Base-by-base conservation (phyloP, 805 yeast species). In the Metschnikowia orientalis region DNA sequence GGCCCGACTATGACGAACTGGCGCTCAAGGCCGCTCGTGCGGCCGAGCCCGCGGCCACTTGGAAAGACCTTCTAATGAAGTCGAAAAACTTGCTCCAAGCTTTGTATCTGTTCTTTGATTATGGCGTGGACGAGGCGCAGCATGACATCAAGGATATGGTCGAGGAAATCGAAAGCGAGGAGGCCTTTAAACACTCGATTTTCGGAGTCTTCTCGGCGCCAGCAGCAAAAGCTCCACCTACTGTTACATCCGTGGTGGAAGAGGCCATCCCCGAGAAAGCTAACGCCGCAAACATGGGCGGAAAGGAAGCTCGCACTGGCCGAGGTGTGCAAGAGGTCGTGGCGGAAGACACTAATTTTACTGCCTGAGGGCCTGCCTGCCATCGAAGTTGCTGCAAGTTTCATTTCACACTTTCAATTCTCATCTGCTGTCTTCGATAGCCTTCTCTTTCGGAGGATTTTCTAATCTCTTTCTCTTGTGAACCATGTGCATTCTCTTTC, bases 1-100 rank as follows among this genome's bases (percentile, higher is more conserved):
- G 83, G 50, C 89, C 92, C 0, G 61, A 68, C 18, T 59, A 47
- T 48, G 62, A 51, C 48, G 58, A 45, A 30, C 33, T 41, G 23
- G 44, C 41, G 10, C 24, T 40, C 32, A 30, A 37, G 5, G 40
- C 43, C 3, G 38, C 41, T 4, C 36, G 41, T 15, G 37, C 30
- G 6, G 35, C 41, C 5, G 42, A 40, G 11, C 25, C 16, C 26
- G 16, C 21, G 7, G 32, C 16, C 27, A 17, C 26, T 10, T 20
- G 28, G 21, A 32, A 23, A 18, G 21, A 19, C 8, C 18, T 40
- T 12, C 20, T 24, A 23, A 18, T 10, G 13, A 20, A 21, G 11
- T 23, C 38, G 4, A 32, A 36, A 5, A 23, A 31, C 16, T 16
- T 42, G 18, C 36, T 42, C 20, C 47, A 46, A 14, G 71, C 69